Conservation (phyloP, 139 green algal genomes). For the Chlorella ohadii region DNA sequence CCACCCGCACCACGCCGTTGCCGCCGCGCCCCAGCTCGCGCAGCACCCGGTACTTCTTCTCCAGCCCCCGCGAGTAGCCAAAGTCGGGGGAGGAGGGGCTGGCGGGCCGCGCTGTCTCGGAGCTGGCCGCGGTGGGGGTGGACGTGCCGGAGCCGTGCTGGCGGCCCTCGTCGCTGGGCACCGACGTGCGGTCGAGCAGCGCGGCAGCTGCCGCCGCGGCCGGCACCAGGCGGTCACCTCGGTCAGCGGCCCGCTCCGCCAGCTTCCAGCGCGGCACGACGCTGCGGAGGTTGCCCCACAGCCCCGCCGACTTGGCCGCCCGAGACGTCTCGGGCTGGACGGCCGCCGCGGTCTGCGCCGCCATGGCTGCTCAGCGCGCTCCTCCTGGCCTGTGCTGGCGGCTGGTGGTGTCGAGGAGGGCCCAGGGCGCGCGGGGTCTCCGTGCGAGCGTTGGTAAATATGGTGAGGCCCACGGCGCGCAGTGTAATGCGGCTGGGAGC, state of each 20-base stretch:
- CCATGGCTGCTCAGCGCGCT: too few species aligned
- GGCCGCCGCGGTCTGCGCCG: too few species aligned
- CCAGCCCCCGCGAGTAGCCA: conserved; percentile 36
- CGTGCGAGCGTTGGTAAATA: too few species aligned
- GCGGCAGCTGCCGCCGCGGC: neutral
- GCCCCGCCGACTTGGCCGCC: conserved; percentile 3
- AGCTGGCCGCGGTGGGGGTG: too few species aligned
- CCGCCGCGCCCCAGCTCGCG: conserved; percentile 43
- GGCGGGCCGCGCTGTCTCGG: neutral
- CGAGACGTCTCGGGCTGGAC: too few species aligned
- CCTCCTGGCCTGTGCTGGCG: too few species aligned
- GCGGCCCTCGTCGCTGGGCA: neutral
- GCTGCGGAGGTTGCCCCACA: conserved; percentile 12
- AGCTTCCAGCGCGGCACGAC: conserved; percentile 15
- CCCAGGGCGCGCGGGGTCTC: too few species aligned
- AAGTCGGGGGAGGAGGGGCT: conserved; percentile 10
- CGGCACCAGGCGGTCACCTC: neutral
- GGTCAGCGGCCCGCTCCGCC: neutral
- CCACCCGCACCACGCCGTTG: conserved; percentile 46
- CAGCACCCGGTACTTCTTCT: conserved; percentile 33
- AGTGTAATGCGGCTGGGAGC: too few species aligned
- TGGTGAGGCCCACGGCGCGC: too few species aligned
- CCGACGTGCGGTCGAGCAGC: neutral
- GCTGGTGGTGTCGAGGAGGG: too few species aligned
- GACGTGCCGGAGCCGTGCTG: too few species aligned